Evolutionary conservation across 805 yeast genomes (phyloP).

Genomic region (Schizosaccharomyces pombe): DNA sequence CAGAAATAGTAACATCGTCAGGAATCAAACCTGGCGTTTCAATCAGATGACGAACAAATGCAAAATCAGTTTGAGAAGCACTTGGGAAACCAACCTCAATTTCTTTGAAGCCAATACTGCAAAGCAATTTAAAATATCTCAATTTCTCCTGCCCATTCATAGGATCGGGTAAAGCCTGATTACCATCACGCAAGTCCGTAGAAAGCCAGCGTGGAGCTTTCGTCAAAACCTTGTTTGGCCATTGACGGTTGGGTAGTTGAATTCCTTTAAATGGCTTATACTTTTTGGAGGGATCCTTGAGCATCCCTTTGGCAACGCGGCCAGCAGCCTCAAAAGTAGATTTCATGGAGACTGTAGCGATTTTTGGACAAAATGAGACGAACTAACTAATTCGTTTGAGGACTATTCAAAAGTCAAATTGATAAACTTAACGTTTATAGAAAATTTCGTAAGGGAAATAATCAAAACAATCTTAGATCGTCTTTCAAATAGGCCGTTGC

Average conservation of each 20-base stretch:
- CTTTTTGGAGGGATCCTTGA: conserved; percentile 36
- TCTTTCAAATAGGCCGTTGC: too few relatives aligned
- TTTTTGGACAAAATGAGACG: background rate
- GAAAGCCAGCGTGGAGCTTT: conserved; percentile 65
- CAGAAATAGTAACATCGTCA: conserved; percentile 54
- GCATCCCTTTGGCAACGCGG: conserved; percentile 9
- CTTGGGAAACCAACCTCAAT: conserved; percentile 67
- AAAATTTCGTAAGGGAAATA: too few relatives aligned
- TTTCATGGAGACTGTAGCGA: too few relatives aligned
- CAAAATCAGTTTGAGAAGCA: conserved; percentile 60
- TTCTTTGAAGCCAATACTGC: conserved; percentile 58
- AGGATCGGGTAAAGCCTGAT: conserved; percentile 61
- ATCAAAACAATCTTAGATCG: too few relatives aligned
- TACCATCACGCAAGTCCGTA: conserved; percentile 65
- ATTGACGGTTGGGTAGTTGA: conserved; percentile 35
- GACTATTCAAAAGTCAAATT: too few relatives aligned
- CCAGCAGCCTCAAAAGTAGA: background rate
- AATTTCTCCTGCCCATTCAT: conserved; percentile 64
- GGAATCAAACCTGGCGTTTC: conserved; percentile 32
- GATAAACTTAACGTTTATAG: too few relatives aligned
- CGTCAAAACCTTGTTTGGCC: conserved; percentile 40
- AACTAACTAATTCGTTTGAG: too few relatives aligned
- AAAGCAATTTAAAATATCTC: conserved; percentile 40
- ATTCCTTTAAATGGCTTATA: conserved; percentile 34
- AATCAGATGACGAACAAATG: conserved; percentile 53